Evolutionary conservation across 2,329 filamentous ascomycete species (phyloP).

Genomic region (Parascedosporium putredinis): DNA sequence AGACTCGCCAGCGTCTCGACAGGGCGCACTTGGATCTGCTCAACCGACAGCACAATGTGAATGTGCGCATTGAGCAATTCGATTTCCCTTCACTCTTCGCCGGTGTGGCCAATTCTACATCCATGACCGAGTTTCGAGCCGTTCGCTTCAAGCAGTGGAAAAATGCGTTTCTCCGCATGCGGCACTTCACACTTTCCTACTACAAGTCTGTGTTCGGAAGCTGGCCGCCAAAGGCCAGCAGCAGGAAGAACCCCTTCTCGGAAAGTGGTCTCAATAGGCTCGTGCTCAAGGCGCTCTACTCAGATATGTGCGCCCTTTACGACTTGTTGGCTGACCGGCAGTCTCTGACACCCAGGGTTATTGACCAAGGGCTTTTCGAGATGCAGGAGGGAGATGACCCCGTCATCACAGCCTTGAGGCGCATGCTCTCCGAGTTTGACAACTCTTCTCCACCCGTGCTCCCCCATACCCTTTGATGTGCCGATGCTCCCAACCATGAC

Average conservation of each 20-base stretch:
- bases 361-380: conserved; percentile 32
- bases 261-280: conserved; percentile 79
- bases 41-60: conserved; percentile 59
- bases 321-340: conserved; percentile 77
- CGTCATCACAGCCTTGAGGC: conserved; percentile 60
- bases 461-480: conserved; percentile 82
- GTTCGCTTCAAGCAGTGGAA: conserved; percentile 82
- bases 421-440: conserved; percentile 79
- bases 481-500: conserved; percentile 65
- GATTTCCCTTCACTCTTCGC: conserved; percentile 86
- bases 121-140: conserved; percentile 61
- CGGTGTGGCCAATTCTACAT: conserved; percentile 77
- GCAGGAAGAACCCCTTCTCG: conserved; percentile 82
- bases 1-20: conserved; percentile 71
- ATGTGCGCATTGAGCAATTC: conserved; percentile 70
- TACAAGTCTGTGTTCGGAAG: conserved; percentile 49
- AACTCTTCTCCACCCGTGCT: conserved; percentile 79
- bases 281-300: conserved; percentile 72
- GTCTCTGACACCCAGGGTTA: conserved; percentile 66
- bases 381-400: conserved; percentile 47
- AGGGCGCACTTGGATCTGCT: conserved; percentile 72
- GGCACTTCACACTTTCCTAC: conserved; percentile 61
- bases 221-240: conserved; percentile 87
- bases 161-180: conserved; percentile 61
- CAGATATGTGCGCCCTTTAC: conserved; percentile 78